phyloP scores from a whole-genome alignment of 2,329 filamentous ascomycete genomes.

The Colletotrichum cuscutae region DNA sequence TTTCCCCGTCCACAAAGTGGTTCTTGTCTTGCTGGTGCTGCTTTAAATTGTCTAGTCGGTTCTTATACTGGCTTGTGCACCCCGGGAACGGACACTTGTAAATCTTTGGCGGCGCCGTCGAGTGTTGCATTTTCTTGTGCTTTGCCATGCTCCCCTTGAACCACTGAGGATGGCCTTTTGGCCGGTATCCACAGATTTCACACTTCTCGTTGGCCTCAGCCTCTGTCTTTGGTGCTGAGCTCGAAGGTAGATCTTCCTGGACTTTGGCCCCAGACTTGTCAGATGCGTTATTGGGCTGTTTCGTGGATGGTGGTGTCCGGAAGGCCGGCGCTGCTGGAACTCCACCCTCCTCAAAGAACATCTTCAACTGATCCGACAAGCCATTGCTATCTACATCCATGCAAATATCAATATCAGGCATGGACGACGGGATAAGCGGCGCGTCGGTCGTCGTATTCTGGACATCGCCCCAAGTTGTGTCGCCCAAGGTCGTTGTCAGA shows the following conservation, averaged over 20 bases:
- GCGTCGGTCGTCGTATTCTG: background rate
- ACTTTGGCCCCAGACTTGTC: background rate
- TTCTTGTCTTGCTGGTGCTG: constrained; percentile 67
- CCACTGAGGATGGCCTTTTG: constrained; percentile 67
- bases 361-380: background rate
- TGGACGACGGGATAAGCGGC: background rate
- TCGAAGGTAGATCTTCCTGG: constrained; percentile 11
- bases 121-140: constrained; percentile 66
- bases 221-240: constrained; percentile 48
- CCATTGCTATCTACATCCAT: background rate
- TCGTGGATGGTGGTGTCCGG: background rate
- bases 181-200: constrained; percentile 64
- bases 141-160: constrained; percentile 69
- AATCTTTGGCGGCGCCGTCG: constrained; percentile 58
- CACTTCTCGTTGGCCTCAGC: constrained; percentile 58
- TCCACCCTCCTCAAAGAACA: background rate
- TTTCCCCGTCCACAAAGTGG: constrained; percentile 60
- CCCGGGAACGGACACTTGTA: constrained; percentile 64
- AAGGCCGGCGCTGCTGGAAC: background rate
- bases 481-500: constrained; percentile 19
- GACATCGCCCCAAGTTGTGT: background rate
- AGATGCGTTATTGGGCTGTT: background rate
- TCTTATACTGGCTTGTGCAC: constrained; percentile 65
- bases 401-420: background rate
- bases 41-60: constrained; percentile 64